phyloP scores from a whole-genome alignment of 2,329 filamentous ascomycete genomes.

The Ceratocystis variospora region DNA sequence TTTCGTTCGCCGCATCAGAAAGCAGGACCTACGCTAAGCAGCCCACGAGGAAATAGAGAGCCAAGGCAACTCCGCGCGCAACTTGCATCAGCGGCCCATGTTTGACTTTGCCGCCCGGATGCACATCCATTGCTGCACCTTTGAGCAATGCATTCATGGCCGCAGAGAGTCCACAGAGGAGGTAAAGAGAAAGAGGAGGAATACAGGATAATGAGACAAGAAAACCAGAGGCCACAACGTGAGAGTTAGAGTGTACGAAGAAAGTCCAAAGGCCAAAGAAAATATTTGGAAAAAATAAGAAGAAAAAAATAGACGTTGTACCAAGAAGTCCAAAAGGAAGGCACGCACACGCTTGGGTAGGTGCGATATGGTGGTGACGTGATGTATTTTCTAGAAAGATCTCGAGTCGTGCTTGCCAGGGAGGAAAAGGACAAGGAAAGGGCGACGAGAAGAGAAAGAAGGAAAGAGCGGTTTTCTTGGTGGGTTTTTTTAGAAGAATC shows the following conservation, averaged over 20 bases:
- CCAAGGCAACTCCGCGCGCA: constrained; percentile 39
- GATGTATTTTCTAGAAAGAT: background rate
- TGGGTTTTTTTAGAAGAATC: too few species aligned
- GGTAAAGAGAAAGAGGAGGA: background rate
- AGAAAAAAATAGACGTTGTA: background rate
- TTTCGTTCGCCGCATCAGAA: too few species aligned
- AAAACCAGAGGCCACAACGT: background rate
- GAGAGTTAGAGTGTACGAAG: background rate
- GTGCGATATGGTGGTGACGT: background rate
- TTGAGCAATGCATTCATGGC: constrained; percentile 15
- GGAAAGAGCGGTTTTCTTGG: background rate
- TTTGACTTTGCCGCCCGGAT: constrained; percentile 43
- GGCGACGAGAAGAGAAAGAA: background rate
- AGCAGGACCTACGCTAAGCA: constrained; percentile 34
- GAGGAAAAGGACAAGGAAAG: background rate
- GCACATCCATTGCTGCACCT: constrained; percentile 23
- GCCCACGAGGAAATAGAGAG: constrained; percentile 38
- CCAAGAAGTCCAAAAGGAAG: constrained; percentile 1
- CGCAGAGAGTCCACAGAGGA: background rate
- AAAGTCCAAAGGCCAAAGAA: background rate
- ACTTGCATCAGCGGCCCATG: constrained; percentile 38
- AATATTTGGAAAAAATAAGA: background rate
- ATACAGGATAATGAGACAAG: background rate
- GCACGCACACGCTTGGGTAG: background rate
- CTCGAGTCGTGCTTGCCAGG: background rate